Evolutionary conservation across 2,329 filamentous ascomycete genomes (phyloP).

Genomic region (Trichoderma citrinoviride): DNA sequence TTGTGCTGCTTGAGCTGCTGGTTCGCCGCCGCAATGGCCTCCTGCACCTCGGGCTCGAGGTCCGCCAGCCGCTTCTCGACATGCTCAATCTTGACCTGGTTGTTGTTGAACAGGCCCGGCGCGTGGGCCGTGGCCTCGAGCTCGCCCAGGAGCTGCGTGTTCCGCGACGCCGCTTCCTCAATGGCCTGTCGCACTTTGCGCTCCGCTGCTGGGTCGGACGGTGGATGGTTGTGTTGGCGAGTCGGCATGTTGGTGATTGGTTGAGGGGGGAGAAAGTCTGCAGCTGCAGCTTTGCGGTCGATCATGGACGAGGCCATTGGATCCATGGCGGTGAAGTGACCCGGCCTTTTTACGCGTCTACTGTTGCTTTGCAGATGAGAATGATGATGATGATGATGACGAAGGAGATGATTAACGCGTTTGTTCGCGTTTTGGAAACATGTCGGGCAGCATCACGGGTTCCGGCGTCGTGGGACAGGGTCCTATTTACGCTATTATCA

Average conservation of each 20-base stretch:
- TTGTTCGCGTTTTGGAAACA: not conserved
- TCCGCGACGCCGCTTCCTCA: constrained; percentile 25
- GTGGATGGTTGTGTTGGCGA: not conserved
- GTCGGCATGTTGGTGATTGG: not conserved
- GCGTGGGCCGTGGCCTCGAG: constrained; percentile 11
- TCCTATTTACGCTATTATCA: not conserved
- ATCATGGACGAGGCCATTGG: not conserved
- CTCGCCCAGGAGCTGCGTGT: constrained; percentile 17
- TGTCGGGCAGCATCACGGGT: not conserved
- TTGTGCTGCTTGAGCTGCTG: constrained; percentile 19
- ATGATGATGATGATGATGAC: not conserved
- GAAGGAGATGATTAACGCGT: not conserved
- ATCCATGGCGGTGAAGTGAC: not conserved
- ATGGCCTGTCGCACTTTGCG: constrained; percentile 29
- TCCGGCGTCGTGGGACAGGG: not conserved
- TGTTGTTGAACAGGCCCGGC: constrained; percentile 8
- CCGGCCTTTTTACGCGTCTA: not conserved
- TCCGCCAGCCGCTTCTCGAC: constrained; percentile 18
- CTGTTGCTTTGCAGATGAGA: not conserved
- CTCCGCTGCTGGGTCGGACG: constrained; percentile 8
- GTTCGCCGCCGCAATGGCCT: constrained; percentile 9
- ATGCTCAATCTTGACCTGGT: constrained; percentile 16
- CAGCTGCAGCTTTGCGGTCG: not conserved
- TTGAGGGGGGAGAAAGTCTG: not conserved
- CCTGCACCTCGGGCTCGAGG: constrained; percentile 10